Base-by-base conservation (phyloP, 1,284 basidiomycete genomes). In the Irpex rosettiformis region DNA sequence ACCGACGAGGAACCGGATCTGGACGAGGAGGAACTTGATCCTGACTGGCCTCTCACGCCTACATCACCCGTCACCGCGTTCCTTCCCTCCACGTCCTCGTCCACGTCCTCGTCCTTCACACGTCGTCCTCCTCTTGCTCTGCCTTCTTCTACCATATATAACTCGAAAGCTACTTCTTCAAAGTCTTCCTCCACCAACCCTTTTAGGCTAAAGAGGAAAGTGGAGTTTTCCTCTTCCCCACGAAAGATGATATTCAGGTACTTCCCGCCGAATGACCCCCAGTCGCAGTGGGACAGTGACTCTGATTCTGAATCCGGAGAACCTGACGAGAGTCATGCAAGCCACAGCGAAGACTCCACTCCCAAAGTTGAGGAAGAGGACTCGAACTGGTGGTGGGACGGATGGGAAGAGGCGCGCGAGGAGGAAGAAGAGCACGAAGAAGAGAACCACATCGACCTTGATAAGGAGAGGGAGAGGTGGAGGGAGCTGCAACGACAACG, bases 241-340 rank as follows among this genome's bases (percentile, higher is more conserved):
- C 52, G 30, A 29, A 58, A 59, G 52, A 61, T 51, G 30, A 37
- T 63, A 22, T 61, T 59, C 51, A 57, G 62, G 22, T 63, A 63
- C 56, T 42, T 52, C 27, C 2, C 33, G n/a, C 62, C 57, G 6
- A 42, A 43, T 24, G 54, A 45, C 6, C 47, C 33, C 22, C 40
- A 54, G 13, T n/a, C 33, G 51, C 33, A 43, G 25, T 25, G 30
- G 13, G n/a, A 40, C 1, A 21, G 25, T 25, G 57, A 42, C 10
- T 27, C 22, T 27, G 49, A 57, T 7, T 16, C 13, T 6, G 57
- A 42, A n/a, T 27, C 18, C 37, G 57, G 54, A 18, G 49, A 8
- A 4, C 16, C 52, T 24, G 30, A 13, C 6, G 43, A 45, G 8
- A 18, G 13, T n/a, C n/a, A 18, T n/a, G 43, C 10, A n/a, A 22